A percentile compares a stretch with the other conserved stretches of the same genome.
Evolutionary conservation across 2,329 filamentous ascomycete species (phyloP).

Genomic region (Colletotrichum phormii): DNA sequence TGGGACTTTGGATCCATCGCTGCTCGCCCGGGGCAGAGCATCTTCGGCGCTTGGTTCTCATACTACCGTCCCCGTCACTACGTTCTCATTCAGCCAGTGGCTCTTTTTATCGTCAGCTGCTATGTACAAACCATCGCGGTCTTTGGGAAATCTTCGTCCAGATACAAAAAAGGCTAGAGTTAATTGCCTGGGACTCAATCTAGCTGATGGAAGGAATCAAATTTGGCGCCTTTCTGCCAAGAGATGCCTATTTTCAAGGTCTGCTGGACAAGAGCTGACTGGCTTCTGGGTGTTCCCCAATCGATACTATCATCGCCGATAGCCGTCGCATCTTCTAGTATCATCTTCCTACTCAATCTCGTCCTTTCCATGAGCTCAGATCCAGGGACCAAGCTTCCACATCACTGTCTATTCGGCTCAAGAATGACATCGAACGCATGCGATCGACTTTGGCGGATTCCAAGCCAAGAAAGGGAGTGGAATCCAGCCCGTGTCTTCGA

Average conservation of each 20-base stretch:
- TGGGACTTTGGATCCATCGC: background rate
- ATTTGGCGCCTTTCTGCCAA: slow-evolving; percentile 41
- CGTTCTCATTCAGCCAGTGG: slow-evolving; percentile 41
- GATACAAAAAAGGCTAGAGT: slow-evolving; percentile 36
- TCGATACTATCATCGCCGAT: background rate
- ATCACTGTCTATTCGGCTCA: background rate
- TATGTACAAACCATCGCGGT: slow-evolving; percentile 43
- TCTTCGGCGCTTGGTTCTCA: background rate
- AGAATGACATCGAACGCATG: background rate
- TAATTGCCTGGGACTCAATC: slow-evolving; percentile 23
- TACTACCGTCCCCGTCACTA: background rate
- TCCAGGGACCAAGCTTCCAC: background rate
- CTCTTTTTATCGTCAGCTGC: slow-evolving; percentile 46
- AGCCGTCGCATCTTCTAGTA: background rate
- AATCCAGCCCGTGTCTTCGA: background rate
- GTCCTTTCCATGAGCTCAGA: background rate
- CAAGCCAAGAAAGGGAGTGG: background rate
- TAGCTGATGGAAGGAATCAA: slow-evolving; percentile 38
- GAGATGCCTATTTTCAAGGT: slow-evolving; percentile 43
- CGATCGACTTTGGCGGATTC: background rate
- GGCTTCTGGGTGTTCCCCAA: background rate
- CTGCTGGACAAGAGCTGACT: background rate
- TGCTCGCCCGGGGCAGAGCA: background rate
- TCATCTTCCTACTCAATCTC: background rate
- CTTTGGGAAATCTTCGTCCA: slow-evolving; percentile 40